Evolutionary conservation across 2,329 filamentous ascomycete genomes (phyloP), one percentile per base, ranked within the genome.

Genomic region (Curvularia sp.): DNA sequence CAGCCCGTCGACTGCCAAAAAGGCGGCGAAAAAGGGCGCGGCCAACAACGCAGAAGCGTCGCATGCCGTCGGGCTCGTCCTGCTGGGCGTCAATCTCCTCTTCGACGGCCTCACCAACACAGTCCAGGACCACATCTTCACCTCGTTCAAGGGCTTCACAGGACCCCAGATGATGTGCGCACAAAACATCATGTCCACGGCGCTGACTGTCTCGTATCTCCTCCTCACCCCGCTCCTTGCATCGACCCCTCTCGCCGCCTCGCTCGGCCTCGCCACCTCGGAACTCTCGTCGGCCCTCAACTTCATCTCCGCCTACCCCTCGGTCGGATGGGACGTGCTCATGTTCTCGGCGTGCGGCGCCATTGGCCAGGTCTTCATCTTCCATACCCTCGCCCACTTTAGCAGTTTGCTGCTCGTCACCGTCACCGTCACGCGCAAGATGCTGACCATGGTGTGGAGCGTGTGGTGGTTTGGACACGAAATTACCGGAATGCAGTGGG

Each of bases 141-240:
- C 80, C 25, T 74, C 78, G 1, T 96, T 93, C 79, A 87, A 87
- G 64, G 88, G 89, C 13, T 97, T 95, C 76, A 87, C 87, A 2
- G 95, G 95, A 9, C 93, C 94, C 59, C 95, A 99, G 84, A 99
- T 99, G 95, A 99, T 99, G 95, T 96, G 93, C 75, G 93, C 94
- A 38, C 92, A 97, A 79, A 99, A 98, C 76, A 81, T 97, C 55
- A 90, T 98, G 78, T 89, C 87, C 68, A 94, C 93, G 3, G 73
- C 87, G 46, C 82, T 98, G 55, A 98, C 93, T 3, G 83, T 86
- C 19, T 73, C 80, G 0, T 98, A 96, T 72, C 86, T 99, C 43
- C 64, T 94, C 18, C 72, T 93, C 19, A 90, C 88, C 69, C 95
- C 95, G 0, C 92, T 89, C 80, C 78, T 97, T n/a, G 90, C 89